Evolutionary conservation across 768 basidiomycete species (phyloP).

Genomic region (Amanita phalloides): DNA sequence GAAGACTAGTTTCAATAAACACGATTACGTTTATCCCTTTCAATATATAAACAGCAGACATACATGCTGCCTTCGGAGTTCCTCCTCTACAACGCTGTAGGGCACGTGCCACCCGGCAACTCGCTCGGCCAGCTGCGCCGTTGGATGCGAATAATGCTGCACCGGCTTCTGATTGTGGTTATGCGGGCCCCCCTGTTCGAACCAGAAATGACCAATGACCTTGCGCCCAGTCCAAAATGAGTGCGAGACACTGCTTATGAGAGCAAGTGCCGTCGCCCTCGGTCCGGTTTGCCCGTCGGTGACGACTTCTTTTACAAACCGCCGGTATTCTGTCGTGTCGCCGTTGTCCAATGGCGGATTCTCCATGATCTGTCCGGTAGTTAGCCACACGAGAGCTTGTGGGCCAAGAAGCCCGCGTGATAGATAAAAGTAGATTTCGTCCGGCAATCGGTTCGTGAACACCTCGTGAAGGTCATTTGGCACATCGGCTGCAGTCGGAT

Average conservation of each 20-base stretch:
- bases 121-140: slow-evolving; percentile 78
- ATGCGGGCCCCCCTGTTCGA: slow-evolving; percentile 46
- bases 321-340: slow-evolving; percentile 88
- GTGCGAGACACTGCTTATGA: slow-evolving; percentile 74
- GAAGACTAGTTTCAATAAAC: slow-evolving; percentile 52
- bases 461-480: slow-evolving; percentile 89
- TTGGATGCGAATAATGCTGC: slow-evolving; percentile 67
- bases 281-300: slow-evolving; percentile 94
- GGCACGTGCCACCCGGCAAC: slow-evolving; percentile 87
- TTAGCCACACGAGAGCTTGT: slow-evolving; percentile 91
- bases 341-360: slow-evolving; percentile 89
- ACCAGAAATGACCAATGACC: slow-evolving; percentile 70
- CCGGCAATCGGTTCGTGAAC: slow-evolving; percentile 89
- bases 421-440: slow-evolving; percentile 94
- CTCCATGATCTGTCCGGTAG: slow-evolving; percentile 75
- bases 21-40: background rate
- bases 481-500: slow-evolving; percentile 78
- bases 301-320: slow-evolving; percentile 93
- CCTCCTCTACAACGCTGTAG: slow-evolving; percentile 81
- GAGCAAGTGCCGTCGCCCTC: slow-evolving; percentile 80
- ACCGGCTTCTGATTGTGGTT: slow-evolving; percentile 43
- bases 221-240: slow-evolving; percentile 72
- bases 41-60: slow-evolving; percentile 23
- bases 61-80: slow-evolving; percentile 93
- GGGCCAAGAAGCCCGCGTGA: slow-evolving; percentile 86